A percentile compares a stretch with the other conserved stretches of the same genome.
These are phyloP conservation scores for Magnolia sinica DNA, from an alignment of 164 flowering plant genomes.

Conservation along the genomic window DNA sequence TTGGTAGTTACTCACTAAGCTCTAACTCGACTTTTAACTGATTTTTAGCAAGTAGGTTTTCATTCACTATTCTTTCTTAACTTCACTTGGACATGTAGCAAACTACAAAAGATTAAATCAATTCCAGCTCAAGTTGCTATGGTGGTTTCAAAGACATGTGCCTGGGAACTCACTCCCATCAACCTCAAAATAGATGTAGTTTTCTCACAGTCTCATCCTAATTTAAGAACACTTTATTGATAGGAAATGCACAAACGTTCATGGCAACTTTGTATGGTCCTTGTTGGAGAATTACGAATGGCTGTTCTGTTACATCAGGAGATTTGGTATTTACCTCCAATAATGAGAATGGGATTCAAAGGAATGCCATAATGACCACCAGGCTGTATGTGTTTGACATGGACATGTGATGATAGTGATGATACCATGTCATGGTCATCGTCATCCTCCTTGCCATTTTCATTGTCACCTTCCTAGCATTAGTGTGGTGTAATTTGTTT, in stretches of 20 bases:
- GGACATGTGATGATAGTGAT: not conserved
- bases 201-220: not conserved
- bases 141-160: too few relatives aligned
- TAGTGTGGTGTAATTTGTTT: too few relatives aligned
- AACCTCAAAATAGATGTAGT: not conserved
- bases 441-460: too few relatives aligned
- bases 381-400: not conserved
- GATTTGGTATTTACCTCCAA: slow-evolving; percentile 16
- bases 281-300: slow-evolving; percentile 20
- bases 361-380: not conserved
- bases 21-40: too few relatives aligned
- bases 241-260: slow-evolving; percentile 20
- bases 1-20: too few relatives aligned
- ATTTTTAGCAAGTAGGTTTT: too few relatives aligned
- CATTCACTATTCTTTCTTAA: not conserved
- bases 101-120: not conserved
- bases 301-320: slow-evolving; percentile 4
- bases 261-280: slow-evolving; percentile 21
- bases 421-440: not conserved
- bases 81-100: not conserved
- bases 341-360: not conserved
- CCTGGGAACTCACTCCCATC: too few relatives aligned
- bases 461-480: too few relatives aligned
- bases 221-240: not conserved
- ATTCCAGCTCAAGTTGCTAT: not conserved